Evolutionary conservation across 495 filamentous ascomycete genomes (phyloP).

Genomic region (Platismatia glauca): DNA sequence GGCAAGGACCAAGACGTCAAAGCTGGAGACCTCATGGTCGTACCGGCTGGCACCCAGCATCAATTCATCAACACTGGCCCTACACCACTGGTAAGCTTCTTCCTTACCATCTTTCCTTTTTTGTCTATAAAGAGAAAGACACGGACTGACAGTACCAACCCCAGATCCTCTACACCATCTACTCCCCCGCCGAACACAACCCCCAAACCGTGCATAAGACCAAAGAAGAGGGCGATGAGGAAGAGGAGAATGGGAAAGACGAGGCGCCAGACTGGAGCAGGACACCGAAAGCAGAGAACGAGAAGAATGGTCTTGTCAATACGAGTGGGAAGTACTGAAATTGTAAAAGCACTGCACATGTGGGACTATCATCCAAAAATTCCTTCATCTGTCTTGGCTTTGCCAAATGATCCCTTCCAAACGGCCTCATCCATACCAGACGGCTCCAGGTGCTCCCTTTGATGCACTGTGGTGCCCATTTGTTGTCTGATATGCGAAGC

Average conservation of each 20-base stretch:
- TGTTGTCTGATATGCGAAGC: background rate
- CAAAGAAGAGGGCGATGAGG: conserved; percentile 52
- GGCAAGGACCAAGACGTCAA: conserved; percentile 50
- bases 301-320: conserved; percentile 46
- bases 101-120: background rate
- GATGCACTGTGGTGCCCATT: background rate
- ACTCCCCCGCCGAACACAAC: conserved; percentile 52
- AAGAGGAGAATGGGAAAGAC: conserved; percentile 53
- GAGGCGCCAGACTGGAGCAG: conserved; percentile 51
- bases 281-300: conserved; percentile 49
- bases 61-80: conserved; percentile 53
- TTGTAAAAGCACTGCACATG: background rate
- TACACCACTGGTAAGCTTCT: conserved; percentile 15
- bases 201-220: conserved; percentile 49
- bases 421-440: background rate
- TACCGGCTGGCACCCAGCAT: conserved; percentile 57
- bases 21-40: conserved; percentile 52
- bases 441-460: background rate
- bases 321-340: conserved; percentile 22
- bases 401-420: background rate
- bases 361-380: background rate
- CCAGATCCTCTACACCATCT: conserved; percentile 53
- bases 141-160: conserved; percentile 18
- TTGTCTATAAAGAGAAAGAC: background rate
- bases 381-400: background rate